Evolutionary conservation across 2,329 filamentous ascomycete species (phyloP).

Genomic region (Colletotrichum sp.): DNA sequence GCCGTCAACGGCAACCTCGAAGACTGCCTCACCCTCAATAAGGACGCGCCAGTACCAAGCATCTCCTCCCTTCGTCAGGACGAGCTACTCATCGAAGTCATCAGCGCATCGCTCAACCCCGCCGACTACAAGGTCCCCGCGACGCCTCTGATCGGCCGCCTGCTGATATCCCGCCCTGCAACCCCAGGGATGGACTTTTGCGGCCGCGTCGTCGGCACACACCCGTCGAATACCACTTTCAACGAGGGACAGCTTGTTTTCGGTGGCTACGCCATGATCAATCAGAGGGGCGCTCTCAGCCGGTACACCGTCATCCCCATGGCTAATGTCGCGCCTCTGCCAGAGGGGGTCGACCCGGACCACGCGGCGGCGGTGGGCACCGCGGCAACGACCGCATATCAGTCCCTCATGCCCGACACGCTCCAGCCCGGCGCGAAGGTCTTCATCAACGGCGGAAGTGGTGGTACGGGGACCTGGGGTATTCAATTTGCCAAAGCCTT

Average conservation of each 20-base stretch:
- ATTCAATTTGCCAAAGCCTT: constrained; percentile 41
- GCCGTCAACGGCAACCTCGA: background rate
- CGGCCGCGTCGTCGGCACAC: constrained; percentile 46
- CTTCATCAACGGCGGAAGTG: constrained; percentile 40
- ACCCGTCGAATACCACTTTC: background rate
- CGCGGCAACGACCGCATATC: constrained; percentile 26
- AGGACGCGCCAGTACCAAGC: background rate
- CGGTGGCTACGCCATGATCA: constrained; percentile 7
- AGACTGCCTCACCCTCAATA: background rate
- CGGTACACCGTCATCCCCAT: constrained; percentile 20
- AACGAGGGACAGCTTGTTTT: constrained; percentile 24
- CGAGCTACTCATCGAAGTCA: constrained; percentile 46
- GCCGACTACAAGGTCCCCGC: constrained; percentile 53
- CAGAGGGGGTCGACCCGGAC: constrained; percentile 15
- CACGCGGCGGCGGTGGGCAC: constrained; percentile 27
- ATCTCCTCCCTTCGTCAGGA: constrained; percentile 8
- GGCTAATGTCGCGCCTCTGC: constrained; percentile 10
- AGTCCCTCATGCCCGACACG: constrained; percentile 22
- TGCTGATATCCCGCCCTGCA: constrained; percentile 35
- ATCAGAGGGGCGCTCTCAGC: constrained; percentile 23
- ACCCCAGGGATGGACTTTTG: constrained; percentile 55
- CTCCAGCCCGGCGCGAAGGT: constrained; percentile 21
- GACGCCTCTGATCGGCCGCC: constrained; percentile 38
- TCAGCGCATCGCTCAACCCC: constrained; percentile 49
- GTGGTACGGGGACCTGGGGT: constrained; percentile 39